Conservation (phyloP, 2,329 filamentous ascomycete species). For the Talaromyces sp. region DNA sequence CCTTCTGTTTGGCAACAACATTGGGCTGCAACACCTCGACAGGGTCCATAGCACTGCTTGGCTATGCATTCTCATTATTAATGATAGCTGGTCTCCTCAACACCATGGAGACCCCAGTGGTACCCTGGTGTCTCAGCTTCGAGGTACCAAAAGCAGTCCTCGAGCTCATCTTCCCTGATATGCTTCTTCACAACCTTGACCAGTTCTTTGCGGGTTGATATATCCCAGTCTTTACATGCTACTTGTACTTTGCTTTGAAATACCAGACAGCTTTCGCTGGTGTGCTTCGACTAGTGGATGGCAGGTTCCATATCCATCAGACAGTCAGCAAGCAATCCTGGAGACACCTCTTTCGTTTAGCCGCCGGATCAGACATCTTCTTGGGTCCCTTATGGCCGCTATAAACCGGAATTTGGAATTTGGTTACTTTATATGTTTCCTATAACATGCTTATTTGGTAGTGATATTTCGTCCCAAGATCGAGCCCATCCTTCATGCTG, state of each 20-base stretch:
- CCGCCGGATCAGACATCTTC: neutral
- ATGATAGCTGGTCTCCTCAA: neutral
- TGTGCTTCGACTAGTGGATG: neutral
- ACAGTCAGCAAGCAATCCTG: neutral
- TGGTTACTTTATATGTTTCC: neutral
- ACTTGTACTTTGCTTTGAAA: neutral
- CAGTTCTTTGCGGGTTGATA: neutral
- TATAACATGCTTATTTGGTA: conserved; percentile 11
- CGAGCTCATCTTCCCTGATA: conserved; percentile 2
- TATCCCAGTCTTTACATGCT: neutral
- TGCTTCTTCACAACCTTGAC: neutral
- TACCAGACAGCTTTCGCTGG: neutral
- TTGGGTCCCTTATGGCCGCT: neutral
- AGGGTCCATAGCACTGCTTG: neutral
- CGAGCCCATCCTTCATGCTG: neutral
- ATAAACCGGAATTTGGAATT: neutral
- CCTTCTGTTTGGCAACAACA: conserved; percentile 18
- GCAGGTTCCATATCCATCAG: conserved; percentile 8
- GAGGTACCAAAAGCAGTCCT: neutral
- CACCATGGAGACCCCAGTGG: neutral
- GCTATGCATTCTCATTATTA: neutral
- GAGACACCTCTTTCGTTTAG: neutral
- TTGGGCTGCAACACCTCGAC: conserved; percentile 18
- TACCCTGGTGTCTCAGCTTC: neutral
- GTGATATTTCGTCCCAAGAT: conserved; percentile 7